Conservation (phyloP, 129 eudicot genomes). For the Ambrosia artemisiifolia region DNA sequence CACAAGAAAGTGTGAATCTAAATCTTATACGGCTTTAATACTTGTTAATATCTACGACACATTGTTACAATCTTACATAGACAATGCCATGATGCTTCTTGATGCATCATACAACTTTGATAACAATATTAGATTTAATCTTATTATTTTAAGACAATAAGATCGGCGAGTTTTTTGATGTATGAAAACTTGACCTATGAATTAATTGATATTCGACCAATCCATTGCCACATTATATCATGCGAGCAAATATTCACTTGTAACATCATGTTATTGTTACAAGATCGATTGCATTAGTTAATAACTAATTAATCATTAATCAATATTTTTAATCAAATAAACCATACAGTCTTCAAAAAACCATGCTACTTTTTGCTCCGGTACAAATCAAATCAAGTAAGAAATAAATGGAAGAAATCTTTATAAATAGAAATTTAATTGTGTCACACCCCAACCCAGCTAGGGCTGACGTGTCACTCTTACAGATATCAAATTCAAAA, state of each 20-base stretch:
- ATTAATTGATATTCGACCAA: not conserved
- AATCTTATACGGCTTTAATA: constrained; percentile 6
- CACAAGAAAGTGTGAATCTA: constrained; percentile 21
- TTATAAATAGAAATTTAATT: no score
- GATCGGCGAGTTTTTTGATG: not conserved
- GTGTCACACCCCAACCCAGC: no score
- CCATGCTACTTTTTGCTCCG: no score
- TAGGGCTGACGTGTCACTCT: no score
- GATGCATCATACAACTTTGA: not conserved
- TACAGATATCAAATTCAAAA: no score
- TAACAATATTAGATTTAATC: not conserved
- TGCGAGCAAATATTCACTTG: not conserved
- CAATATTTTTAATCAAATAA: not conserved
- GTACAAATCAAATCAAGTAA: no score
- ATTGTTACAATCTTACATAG: constrained; percentile 17
- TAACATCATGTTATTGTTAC: constrained; percentile 8
- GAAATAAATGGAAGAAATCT: no score
- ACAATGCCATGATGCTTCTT: constrained; percentile 9
- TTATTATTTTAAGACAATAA: constrained; percentile 4
- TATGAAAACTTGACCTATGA: not conserved
- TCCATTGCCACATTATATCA: not conserved
- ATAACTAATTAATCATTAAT: not conserved
- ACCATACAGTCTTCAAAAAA: not conserved
- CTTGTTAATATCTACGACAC: constrained; percentile 24
- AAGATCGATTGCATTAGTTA: not conserved